Base-by-base conservation (phyloP, 805 yeast genomes). In the Suhomyces emberorum region DNA sequence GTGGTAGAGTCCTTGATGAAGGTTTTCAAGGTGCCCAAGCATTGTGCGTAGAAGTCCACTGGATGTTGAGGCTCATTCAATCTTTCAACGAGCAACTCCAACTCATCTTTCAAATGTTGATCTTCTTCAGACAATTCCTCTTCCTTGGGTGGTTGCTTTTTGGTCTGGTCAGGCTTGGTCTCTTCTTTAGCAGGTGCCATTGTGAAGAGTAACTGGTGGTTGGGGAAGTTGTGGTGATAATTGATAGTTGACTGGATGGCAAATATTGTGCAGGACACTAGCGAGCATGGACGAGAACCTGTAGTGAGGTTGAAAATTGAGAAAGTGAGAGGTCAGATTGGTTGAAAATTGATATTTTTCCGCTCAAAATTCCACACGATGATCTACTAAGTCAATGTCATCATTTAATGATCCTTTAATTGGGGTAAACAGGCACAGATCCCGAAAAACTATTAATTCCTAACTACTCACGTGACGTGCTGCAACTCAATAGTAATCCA, bases 81-180 rank as follows among this genome's bases (percentile, higher is more conserved):
- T 36, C 87, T 76, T 59, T 88, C 95, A 8, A 88, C 97, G 25
- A 93, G 72, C 71, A 79, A 65, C 51, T 89, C 98, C 52, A 93
- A 75, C 54, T 88, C 95, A 34, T 75, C 77, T 57, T 93, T 89
- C 48, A 93, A 74, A 56, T 83, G 85, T 49, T 79, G 83, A 62
- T 93, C 98, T 60, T 91, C 98, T 61, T 89, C 98, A 19, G 88
- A 83, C 41, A 93, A 74, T 57, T 88, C 96, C 57, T 88, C 96
- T 52, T 82, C 95, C 36, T 49, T 51, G 4, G 52, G 51, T 12
- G 41, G 49, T 21, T 46, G 55, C 32, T 53, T 44, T 45, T 57
- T 59, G 24, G 51, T 30, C 12, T 43, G 43, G 19, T 46, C 54
- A 20, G 35, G 21, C 28, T 48, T 44, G 18, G 40, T 18, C 20